Evolutionary conservation across 176 grass and related monocot species (phyloP), one percentile per base, ranked within the genome.

Genomic region (Zoysia japonica): DNA sequence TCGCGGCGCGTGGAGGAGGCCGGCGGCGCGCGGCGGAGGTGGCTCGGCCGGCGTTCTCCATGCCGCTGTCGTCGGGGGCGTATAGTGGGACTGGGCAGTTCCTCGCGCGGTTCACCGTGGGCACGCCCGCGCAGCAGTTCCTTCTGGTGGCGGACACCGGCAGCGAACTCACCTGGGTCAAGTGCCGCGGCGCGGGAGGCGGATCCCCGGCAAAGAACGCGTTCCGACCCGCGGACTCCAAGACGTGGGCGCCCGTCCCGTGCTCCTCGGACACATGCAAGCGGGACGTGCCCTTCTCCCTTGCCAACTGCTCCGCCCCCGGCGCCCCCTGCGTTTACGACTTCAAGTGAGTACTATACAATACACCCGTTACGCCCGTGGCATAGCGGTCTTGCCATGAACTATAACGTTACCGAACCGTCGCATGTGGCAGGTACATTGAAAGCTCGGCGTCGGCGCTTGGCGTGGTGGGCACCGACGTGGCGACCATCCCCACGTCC

Each of bases 131-230:
- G 74, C 88, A 80, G 74, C 80, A 77, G 56, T 92, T 94, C 66
- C 15, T 85, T 3, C 81, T 98, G 0, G 88, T 98, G 28, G 86
- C 86, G 46, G 95, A 98, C 83, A 98, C 95, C 20, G 95, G 92
- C 47, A 98, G 92, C 74, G 95, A 98, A 80, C 95, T 98, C 70
- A 98, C 92, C 75, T 98, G 95, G 95, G 88, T 90, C 28, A 97
- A 97, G 73, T 97, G 95, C 78, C 61, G 40, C 35, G 62, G 40
- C 37, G 35, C 35, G 71, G 16, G 2, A 36, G 17, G 1, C 50
- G 2, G 9, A 14, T 0, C 28, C 65, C 14, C 15, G 2, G 53
- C 3, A 1, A 0, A 5, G 49, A 64, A 78, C 13, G 81, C 71
- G 38, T 93, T 93, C 81, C 81, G 69, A 5, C 78, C 91, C 8